Conservation (phyloP, 1,284 basidiomycete species). For the Boletus smithii region DNA sequence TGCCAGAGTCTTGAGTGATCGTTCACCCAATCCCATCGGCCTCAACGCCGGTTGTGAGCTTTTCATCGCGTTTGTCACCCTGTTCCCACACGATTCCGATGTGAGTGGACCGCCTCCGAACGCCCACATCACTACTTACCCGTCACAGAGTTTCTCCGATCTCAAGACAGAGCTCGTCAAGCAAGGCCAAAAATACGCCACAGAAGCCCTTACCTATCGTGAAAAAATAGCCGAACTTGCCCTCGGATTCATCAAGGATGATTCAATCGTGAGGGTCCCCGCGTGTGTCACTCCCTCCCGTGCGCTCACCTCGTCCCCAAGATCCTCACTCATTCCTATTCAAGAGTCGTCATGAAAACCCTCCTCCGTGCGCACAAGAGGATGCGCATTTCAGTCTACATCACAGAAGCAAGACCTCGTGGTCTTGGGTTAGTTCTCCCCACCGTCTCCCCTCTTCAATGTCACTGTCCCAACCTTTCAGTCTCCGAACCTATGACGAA, state of each 20-base stretch:
- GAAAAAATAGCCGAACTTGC: conserved; percentile 89
- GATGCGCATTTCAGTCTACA: conserved; percentile 95
- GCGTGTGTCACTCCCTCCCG: conserved; percentile 13
- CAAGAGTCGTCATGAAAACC: conserved; percentile 93
- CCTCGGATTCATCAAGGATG: conserved; percentile 91
- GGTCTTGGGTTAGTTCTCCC: conserved; percentile 62
- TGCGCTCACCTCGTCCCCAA: conserved; percentile 36
- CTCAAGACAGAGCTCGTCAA: conserved; percentile 79
- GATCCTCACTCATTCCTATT: conserved; percentile 96
- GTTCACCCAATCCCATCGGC: conserved; percentile 77
- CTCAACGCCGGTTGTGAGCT: conserved; percentile 88
- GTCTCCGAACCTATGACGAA: conserved; percentile 84
- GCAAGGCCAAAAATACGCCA: conserved; percentile 74
- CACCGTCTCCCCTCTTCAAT: conserved; percentile 5
- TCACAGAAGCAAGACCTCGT: conserved; percentile 91
- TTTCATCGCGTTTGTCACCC: conserved; percentile 84
- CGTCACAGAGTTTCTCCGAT: conserved; percentile 67
- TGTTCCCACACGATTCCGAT: conserved; percentile 78
- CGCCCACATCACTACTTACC: conserved; percentile 12
- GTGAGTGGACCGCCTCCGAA: conserved; percentile 43
- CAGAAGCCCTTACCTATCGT: conserved; percentile 81
- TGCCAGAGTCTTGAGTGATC: conserved; percentile 61
- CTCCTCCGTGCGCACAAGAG: conserved; percentile 84
- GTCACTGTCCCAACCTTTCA: conserved; percentile 33
- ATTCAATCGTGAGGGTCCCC: conserved; percentile 70